Evolutionary conservation across 768 basidiomycete genomes (phyloP).

Genomic region (Lactifluus piperatus): DNA sequence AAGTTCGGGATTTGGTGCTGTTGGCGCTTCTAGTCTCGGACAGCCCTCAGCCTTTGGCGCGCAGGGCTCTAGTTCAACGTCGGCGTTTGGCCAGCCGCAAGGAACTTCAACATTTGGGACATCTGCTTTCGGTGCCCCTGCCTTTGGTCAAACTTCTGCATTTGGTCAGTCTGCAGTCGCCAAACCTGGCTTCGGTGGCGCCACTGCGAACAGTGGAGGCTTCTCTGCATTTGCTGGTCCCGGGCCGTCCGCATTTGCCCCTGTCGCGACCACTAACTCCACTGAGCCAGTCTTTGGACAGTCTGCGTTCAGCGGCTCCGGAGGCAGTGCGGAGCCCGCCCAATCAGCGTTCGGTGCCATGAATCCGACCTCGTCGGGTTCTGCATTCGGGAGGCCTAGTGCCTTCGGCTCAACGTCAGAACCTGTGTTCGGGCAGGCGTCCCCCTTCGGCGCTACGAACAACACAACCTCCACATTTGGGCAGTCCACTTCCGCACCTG

Average conservation of each 20-base stretch:
- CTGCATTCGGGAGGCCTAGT: conserved; percentile 31
- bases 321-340: background rate
- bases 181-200: conserved; percentile 7
- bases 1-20: conserved; percentile 14
- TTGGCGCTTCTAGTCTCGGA: conserved; percentile 22
- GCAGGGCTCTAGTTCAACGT: background rate
- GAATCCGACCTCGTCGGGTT: conserved; percentile 22
- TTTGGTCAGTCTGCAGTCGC: conserved; percentile 22
- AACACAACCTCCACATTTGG: conserved; percentile 6
- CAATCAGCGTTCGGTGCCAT: conserved; percentile 16
- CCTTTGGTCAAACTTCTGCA: conserved; percentile 25
- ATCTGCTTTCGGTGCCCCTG: conserved; percentile 22
- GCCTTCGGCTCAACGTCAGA: conserved; percentile 18
- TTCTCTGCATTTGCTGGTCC: conserved; percentile 18
- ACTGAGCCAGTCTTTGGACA: conserved; percentile 23
- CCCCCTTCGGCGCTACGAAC: background rate
- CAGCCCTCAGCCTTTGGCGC: conserved; percentile 32
- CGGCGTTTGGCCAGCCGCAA: conserved; percentile 21
- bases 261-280: background rate
- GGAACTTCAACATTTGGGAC: conserved; percentile 33
- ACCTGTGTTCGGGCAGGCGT: conserved; percentile 31
- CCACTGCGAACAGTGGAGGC: conserved; percentile 1
- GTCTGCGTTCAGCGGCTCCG: conserved; percentile 11
- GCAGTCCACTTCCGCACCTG: background rate
- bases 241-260: conserved; percentile 17